Evolutionary conservation across 164 flowering plant genomes (phyloP), one percentile per base, ranked within the genome.

Genomic region (Macadamia tetraphylla): DNA sequence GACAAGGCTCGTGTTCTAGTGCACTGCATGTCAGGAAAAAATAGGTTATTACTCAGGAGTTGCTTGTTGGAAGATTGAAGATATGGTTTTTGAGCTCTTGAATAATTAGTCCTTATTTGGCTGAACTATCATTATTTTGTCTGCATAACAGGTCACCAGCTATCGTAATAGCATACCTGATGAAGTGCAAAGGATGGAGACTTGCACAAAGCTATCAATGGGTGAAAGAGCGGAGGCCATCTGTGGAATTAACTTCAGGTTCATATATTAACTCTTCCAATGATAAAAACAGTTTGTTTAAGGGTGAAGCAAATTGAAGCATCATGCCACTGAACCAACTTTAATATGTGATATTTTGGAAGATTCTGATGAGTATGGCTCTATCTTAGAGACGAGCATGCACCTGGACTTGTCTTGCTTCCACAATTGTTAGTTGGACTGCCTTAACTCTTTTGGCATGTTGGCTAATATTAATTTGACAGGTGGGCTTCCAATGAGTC

Each of bases 161-260:
- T 65, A 74, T 87, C 71, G 96, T 94, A 46, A 87, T 92, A 12
- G 94, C 94, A 29, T 92, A 79, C 81, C 75, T 94, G 84, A 94
- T 94, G 95, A 94, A 90, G 79, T 74, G 81, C 66, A 94, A 76
- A 82, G 86, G 91, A 67, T 94, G 98, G 97, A 88, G 83, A 57
- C 86, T 94, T 59, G 77, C 81, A 58, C 94, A 86, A 74, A 84
- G 96, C 77, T 85, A 92, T 63, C 92, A 90, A 76, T 94, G 97
- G 97, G 98, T 94, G 69, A 94, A 94, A 81, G 96, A 94, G 11
- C 81, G 91, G 35, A 83, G 98, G 73, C 85, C 96, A 30, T 74
- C 83, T 49, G 87, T 90, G 53, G 90, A 91, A 9, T 29, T 91
- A 62, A 74, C 78, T 78, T 72, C 81, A 84, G 90, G 98, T 94